Evolutionary conservation across 306 rosid species (phyloP).

Genomic region (barrel medic (Medicago truncatula)): DNA sequence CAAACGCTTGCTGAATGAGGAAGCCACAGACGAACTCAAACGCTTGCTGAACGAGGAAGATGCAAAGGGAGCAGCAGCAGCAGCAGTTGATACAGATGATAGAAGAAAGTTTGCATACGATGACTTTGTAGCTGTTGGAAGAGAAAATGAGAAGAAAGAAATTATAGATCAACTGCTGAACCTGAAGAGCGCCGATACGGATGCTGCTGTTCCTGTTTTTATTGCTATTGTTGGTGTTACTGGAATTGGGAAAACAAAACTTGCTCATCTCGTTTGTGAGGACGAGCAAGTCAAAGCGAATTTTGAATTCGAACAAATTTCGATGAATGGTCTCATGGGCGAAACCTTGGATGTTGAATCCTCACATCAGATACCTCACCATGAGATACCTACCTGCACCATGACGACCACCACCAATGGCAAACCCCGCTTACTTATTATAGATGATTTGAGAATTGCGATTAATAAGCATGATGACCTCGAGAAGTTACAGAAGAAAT

Average conservation of each 20-base stretch:
- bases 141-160: conserved; percentile 23
- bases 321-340: too few species aligned
- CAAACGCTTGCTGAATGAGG: too few species aligned
- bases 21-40: too few species aligned
- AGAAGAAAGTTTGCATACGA: too few species aligned
- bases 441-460: conserved; percentile 8
- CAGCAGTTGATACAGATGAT: neutral
- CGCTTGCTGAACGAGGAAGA: too few species aligned
- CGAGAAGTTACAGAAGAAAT: neutral
- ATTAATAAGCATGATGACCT: neutral
- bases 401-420: too few species aligned
- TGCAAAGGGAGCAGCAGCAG: too few species aligned
- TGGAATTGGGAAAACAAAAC: conserved; percentile 33
- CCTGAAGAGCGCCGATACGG: neutral
- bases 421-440: neutral
- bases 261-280: conserved; percentile 1
- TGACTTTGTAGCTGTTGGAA: neutral
- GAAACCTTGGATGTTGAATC: neutral
- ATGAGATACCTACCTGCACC: too few species aligned
- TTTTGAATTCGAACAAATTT: neutral
- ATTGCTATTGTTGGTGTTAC: conserved; percentile 6
- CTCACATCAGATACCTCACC: neutral
- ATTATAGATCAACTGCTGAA: neutral
- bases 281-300: neutral
- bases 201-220: neutral